A percentile compares a stretch with the other conserved stretches of the same genome.
Conservation (phyloP, 2,329 filamentous ascomycete genomes). For the Xylaria sp. region DNA sequence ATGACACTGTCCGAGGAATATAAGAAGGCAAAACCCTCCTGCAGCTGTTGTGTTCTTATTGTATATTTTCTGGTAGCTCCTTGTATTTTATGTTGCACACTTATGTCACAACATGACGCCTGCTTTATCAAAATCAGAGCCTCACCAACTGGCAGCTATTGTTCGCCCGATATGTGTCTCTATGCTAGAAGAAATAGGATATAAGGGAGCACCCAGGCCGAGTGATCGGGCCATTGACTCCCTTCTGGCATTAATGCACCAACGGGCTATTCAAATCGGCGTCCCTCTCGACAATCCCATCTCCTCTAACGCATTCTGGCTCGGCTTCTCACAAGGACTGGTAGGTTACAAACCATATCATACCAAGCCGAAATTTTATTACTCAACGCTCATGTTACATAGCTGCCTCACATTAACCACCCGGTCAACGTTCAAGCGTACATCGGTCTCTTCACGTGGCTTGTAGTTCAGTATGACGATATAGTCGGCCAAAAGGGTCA, state of each 20-base stretch:
- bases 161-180: not conserved
- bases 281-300: not conserved
- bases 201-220: not conserved
- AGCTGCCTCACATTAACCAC: not conserved
- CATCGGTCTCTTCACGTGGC: slow-evolving; percentile 8
- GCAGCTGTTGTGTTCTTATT: too few relatives aligned
- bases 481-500: slow-evolving; percentile 12
- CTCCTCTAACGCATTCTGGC: not conserved
- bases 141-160: not conserved
- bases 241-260: not conserved
- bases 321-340: not conserved
- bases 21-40: too few relatives aligned
- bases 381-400: not conserved
- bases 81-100: not conserved
- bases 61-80: not conserved
- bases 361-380: not conserved
- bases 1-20: too few relatives aligned
- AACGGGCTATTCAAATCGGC: not conserved
- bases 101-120: not conserved
- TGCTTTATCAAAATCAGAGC: not conserved
- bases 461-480: slow-evolving; percentile 12
- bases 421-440: slow-evolving; percentile 11
- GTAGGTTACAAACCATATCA: not conserved
- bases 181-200: not conserved
- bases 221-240: not conserved